Base-by-base conservation (phyloP, 2,329 filamentous ascomycete genomes). In the Emericellopsis atlantica region DNA sequence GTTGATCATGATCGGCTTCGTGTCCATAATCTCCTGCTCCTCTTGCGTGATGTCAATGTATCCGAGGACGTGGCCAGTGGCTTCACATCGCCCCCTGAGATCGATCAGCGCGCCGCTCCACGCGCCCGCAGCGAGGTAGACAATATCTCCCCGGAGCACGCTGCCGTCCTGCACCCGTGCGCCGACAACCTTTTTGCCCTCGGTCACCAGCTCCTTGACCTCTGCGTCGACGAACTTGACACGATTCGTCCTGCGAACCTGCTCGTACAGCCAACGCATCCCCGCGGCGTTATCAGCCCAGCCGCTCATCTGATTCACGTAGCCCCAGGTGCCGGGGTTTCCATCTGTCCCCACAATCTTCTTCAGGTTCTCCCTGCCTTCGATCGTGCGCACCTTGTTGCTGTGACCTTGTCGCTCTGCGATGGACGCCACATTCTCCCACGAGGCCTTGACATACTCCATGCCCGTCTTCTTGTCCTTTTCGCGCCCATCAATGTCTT, bases 81-180 rank as follows among this genome's bases (percentile, higher is more conserved):
- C 84, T 47, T 82, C 74, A 32, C 79, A 80, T 36, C 84, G 75
- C 22, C 86, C 85, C 37, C 79, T 69, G 1, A 95, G 66, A 58
- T 95, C 84, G 42, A 95, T 64, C 18, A 95, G 69, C 2, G 74
- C 71, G 3, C 80, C 75, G 2, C 84, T 86, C 89, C 90, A 96
- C 5, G 90, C 88, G 14, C 90, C 90, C 0, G 88, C 79, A 0
- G 90, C 88, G 3, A 94, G 70, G 42, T 95, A 68, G 29, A 84
- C 80, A 7, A 94, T 68, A 44, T 86, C 83, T 2, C 83, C 84
- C 4, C 60, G 62, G 6, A 63, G 45, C 6, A 66, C 18, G 67
- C 40, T 45, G 6, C 54, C 53, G 37, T 58, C 52, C n/a, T 48
- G 48, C 36, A 62, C 39, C 46, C 53, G 53, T 14, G 58, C 83